Evolutionary conservation across 2,329 filamentous ascomycete species (phyloP).

Genomic region (Pezicula neosporulosa): DNA sequence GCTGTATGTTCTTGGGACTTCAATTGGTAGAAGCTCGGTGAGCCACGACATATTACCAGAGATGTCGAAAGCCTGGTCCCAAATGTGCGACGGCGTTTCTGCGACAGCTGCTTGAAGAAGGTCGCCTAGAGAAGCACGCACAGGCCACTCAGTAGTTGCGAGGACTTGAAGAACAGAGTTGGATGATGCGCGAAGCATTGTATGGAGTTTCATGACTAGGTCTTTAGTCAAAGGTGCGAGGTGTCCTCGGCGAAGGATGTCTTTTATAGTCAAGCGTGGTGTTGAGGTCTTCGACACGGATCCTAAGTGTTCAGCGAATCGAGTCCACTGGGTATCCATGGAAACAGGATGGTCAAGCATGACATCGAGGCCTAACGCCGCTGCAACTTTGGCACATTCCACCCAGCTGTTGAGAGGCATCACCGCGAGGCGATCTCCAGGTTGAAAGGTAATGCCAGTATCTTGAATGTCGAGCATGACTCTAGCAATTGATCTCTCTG

Average conservation of each 20-base stretch:
- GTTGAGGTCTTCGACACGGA: conserved; percentile 28
- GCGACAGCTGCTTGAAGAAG: conserved; percentile 44
- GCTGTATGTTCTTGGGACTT: conserved; percentile 50
- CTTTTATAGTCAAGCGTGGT: conserved; percentile 39
- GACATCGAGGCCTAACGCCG: conserved; percentile 45
- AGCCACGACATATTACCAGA: conserved; percentile 38
- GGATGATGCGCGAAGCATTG: conserved; percentile 45
- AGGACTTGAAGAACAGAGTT: conserved; percentile 45
- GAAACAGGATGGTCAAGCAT: conserved; percentile 39
- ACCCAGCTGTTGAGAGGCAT: conserved; percentile 54
- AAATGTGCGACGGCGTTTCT: conserved; percentile 44
- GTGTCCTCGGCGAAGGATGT: conserved; percentile 48
- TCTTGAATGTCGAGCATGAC: conserved; percentile 50
- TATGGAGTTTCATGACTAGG: conserved; percentile 45
- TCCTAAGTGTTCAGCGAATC: conserved; percentile 44
- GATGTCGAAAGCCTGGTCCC: conserved; percentile 47
- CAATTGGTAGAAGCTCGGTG: conserved; percentile 40
- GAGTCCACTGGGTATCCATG: conserved; percentile 39
- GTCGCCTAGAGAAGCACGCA: conserved; percentile 46
- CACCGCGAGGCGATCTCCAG: conserved; percentile 49
- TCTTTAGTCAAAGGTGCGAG: conserved; percentile 49
- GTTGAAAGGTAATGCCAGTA: conserved; percentile 49
- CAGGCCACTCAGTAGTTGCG: conserved; percentile 47
- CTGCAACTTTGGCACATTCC: conserved; percentile 51
- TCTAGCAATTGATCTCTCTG: conserved; percentile 41